Evolutionary conservation across 345 rosid species (phyloP).

Genomic region (Carallia brachiata): DNA sequence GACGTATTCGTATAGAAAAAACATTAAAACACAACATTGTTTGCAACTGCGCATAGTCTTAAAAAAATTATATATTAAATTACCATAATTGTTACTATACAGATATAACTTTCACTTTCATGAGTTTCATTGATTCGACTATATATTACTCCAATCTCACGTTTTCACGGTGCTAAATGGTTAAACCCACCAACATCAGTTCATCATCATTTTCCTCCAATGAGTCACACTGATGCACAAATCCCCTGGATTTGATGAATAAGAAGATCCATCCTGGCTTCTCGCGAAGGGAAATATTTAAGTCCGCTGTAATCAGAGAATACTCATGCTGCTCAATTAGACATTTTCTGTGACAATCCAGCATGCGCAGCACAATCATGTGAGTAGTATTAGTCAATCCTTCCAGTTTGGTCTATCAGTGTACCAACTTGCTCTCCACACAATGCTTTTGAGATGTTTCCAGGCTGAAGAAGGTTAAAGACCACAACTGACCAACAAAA

Average conservation of each 20-base stretch:
- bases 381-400: conserved; percentile 14
- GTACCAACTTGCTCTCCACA: background rate
- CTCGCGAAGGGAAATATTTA: background rate
- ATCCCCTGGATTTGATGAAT: background rate
- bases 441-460: background rate
- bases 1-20: no score
- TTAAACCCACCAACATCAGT: background rate
- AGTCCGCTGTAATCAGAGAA: background rate
- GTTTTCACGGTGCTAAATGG: background rate
- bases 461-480: background rate
- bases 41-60: no score
- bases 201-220: background rate
- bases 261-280: background rate
- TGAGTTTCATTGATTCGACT: no score
- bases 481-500: background rate
- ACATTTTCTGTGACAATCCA: no score
- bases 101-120: no score
- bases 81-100: no score
- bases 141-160: no score
- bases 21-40: no score
- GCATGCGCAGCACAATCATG: no score
- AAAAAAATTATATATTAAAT: no score
- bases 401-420: conserved; percentile 29
- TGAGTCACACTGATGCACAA: background rate
- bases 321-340: no score